These are phyloP conservation scores for Backusella liffmaniae DNA, from an alignment of 192 early-diverging fungal genomes.

Conservation along the genomic window DNA sequence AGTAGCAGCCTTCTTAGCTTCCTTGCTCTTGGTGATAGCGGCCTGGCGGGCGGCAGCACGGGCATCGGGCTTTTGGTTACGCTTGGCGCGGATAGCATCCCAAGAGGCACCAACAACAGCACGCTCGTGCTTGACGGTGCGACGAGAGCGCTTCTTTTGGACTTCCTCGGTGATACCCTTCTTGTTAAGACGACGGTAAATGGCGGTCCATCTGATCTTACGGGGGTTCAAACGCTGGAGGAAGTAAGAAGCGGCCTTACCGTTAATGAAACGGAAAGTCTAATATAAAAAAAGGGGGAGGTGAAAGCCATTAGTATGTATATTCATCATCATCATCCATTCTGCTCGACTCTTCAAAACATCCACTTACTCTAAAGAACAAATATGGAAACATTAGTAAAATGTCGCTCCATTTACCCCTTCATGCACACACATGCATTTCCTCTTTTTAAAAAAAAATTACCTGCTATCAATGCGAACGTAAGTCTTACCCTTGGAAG, in stretches of 20 bases:
- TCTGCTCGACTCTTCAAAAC: neutral
- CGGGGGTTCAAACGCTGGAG: constrained; percentile 96
- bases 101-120: constrained; percentile 93
- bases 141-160: constrained; percentile 93
- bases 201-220: constrained; percentile 95
- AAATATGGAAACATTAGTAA: neutral
- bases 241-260: constrained; percentile 97
- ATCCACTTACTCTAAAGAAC: neutral
- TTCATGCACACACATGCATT: neutral
- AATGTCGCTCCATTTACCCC: neutral
- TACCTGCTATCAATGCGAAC: constrained; percentile 85
- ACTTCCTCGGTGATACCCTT: constrained; percentile 97
- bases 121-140: constrained; percentile 94
- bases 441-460: neutral
- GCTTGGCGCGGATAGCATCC: constrained; percentile 97
- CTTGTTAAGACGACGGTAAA: constrained; percentile 98
- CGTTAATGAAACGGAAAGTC: constrained; percentile 96
- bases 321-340: neutral
- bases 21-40: constrained; percentile 88
- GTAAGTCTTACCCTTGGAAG: constrained; percentile 94
- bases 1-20: constrained; percentile 85
- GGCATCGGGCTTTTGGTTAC: constrained; percentile 94
- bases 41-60: constrained; percentile 87
- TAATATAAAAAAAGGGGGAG: constrained; percentile 38
- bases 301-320: neutral